Evolutionary conservation across 805 yeast genomes (phyloP), one percentile per base, ranked within the genome.

Genomic region (Wickerhamomyces bisporus): DNA sequence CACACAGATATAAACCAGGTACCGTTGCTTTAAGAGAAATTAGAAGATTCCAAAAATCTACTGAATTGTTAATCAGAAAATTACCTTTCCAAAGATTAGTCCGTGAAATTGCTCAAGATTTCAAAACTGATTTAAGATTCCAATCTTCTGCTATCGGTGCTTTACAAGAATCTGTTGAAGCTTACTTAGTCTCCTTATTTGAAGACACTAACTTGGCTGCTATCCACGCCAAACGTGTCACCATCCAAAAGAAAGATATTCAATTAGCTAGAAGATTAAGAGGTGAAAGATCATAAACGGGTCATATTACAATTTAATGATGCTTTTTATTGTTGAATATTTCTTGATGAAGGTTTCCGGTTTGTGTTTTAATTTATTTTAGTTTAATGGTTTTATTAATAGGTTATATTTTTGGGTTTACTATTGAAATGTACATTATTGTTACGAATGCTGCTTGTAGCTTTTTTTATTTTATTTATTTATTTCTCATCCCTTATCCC

Each of bases 131-230:
- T 63, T 77, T 88, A 68, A 82, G 96, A 76, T 91, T 93, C 82
- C 97, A 91, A 69, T 85, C 96, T 41, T 85, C 95, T 51, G 98
- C 98, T 51, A 84, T 91, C 52, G 89, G 95, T 71, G 98, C 98
- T 53, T 75, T 91, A 58, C 98, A 91, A 70, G 98, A 93, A 73
- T 89, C 98, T 48, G 96, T 91, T 47, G 98, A 91, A 76, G 97
- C 97, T 60, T 93, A 88, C 78, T 75, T 93, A 58, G 96, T 91
- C 39, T 86, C 96, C 44, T 71, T 91, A 60, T 93, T 91, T 56
- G 98, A 91, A 75, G 98, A 93, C 69, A 93, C 98, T 52, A 91
- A 89, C 76, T 78, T 91, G 74, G 93, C 97, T 73, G 97, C 98
- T 50, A 86, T 88, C 55, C 98, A 91, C 71, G 98, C 98, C 60